Conservation (phyloP, 2,329 filamentous ascomycete species). For the Nigrospora osmanthi region DNA sequence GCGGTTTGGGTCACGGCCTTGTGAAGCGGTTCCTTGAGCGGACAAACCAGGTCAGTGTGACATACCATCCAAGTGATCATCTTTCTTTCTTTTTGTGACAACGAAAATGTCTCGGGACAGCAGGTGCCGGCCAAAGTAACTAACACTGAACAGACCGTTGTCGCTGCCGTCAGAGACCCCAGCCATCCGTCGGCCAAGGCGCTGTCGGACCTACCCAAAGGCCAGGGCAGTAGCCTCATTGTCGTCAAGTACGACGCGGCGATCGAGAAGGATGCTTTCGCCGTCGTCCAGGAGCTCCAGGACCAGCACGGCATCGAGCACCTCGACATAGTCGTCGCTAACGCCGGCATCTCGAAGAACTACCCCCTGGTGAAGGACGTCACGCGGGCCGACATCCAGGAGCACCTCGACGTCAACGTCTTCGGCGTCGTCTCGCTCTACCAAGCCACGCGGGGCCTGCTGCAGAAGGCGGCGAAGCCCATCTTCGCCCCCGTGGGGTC, state of each 20-base stretch:
- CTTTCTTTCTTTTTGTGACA: too few relatives aligned
- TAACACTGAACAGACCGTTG: not conserved
- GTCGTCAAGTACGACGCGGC: not conserved
- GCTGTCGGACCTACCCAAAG: not conserved
- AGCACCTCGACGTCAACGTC: slow-evolving; percentile 34
- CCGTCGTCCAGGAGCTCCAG: not conserved
- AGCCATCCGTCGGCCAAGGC: not conserved
- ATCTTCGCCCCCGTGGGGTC: slow-evolving; percentile 31
- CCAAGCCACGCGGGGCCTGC: slow-evolving; percentile 31
- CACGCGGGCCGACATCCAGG: slow-evolving; percentile 24
- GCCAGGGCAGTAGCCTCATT: not conserved
- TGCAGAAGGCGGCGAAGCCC: slow-evolving; percentile 22
- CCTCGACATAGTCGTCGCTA: not conserved
- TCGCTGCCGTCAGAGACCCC: not conserved
- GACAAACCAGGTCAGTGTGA: too few relatives aligned
- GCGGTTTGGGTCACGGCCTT: too few relatives aligned
- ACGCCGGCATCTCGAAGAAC: not conserved
- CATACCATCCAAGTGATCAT: too few relatives aligned
- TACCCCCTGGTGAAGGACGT: slow-evolving; percentile 5
- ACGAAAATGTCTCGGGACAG: too few relatives aligned
- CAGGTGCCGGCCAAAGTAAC: too few relatives aligned
- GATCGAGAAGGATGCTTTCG: not conserved
- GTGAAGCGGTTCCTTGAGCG: too few relatives aligned
- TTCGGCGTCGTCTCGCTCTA: slow-evolving; percentile 32
- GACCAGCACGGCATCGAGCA: not conserved